Conservation (phyloP, 106 monocot species). For the Acorus gramineus region DNA sequence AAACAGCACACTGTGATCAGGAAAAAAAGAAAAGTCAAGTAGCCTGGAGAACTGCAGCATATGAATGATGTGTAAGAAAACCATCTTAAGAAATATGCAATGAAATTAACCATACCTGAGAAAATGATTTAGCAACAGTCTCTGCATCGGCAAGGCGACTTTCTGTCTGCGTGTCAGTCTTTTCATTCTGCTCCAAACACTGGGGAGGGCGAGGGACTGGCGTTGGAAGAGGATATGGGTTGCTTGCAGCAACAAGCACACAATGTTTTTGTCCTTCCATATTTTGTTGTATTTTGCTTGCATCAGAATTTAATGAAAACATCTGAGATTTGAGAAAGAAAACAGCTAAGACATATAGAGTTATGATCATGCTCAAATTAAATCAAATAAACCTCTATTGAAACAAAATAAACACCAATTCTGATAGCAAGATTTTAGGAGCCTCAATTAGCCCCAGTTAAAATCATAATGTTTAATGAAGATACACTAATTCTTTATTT, state of each 20-base stretch:
- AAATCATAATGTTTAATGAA: too few species aligned
- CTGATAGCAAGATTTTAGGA: too few species aligned
- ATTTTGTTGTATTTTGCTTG: constrained; percentile 48
- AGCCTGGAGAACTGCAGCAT: too few species aligned
- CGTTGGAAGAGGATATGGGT: constrained; percentile 82
- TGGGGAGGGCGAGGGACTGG: constrained; percentile 48
- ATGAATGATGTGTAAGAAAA: too few species aligned
- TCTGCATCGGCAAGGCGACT: constrained; percentile 83
- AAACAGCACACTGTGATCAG: constrained; percentile 46
- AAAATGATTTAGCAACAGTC: constrained; percentile 78
- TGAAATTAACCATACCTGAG: constrained; percentile 39
- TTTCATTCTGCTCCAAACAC: constrained; percentile 39
- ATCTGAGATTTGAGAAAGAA: constrained; percentile 28
- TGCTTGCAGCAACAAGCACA: constrained; percentile 85
- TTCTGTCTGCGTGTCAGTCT: constrained; percentile 29
- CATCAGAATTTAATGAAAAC: constrained; percentile 30
- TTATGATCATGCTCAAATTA: too few species aligned
- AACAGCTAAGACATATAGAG: background rate
- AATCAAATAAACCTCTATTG: too few species aligned
- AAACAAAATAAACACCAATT: too few species aligned
- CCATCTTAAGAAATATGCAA: background rate
- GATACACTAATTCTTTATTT: too few species aligned
- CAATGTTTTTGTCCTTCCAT: constrained; percentile 77
- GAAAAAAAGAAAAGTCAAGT: background rate
- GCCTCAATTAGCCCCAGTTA: too few species aligned